Conservation (phyloP, 1,139 yeast genomes). For the Candida gigantensis region DNA sequence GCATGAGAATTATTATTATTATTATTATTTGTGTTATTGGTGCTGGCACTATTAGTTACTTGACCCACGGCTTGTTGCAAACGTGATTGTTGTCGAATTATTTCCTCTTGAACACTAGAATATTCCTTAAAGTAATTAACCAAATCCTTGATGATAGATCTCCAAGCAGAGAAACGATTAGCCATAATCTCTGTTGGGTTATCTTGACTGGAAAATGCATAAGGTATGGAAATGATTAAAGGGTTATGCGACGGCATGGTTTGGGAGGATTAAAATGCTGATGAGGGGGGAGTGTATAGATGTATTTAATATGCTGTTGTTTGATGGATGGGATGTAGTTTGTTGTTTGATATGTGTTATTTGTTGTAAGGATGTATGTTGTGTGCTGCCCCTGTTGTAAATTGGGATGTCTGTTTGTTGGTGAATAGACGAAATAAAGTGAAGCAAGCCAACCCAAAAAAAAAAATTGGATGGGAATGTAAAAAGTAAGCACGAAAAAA, state of each 20-base stretch:
- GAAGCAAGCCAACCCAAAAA: no score
- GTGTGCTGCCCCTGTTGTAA: no score
- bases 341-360: no score
- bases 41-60: conserved; percentile 20
- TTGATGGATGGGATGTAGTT: neutral
- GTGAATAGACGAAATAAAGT: no score
- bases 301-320: neutral
- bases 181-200: conserved; percentile 88
- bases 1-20: conserved; percentile 4
- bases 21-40: conserved; percentile 6
- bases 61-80: conserved; percentile 73
- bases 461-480: no score
- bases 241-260: conserved; percentile 25
- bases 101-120: conserved; percentile 84
- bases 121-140: conserved; percentile 76
- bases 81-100: conserved; percentile 78
- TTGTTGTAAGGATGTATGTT: no score
- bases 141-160: conserved; percentile 73
- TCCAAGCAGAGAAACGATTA: conserved; percentile 82
- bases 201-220: conserved; percentile 28
- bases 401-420: no score
- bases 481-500: no score
- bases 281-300: neutral
- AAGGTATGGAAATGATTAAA: conserved; percentile 41
- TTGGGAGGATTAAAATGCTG: neutral